Conservation (phyloP, 352 stramenopile genomes). For the Phytophthora pinifolia region DNA sequence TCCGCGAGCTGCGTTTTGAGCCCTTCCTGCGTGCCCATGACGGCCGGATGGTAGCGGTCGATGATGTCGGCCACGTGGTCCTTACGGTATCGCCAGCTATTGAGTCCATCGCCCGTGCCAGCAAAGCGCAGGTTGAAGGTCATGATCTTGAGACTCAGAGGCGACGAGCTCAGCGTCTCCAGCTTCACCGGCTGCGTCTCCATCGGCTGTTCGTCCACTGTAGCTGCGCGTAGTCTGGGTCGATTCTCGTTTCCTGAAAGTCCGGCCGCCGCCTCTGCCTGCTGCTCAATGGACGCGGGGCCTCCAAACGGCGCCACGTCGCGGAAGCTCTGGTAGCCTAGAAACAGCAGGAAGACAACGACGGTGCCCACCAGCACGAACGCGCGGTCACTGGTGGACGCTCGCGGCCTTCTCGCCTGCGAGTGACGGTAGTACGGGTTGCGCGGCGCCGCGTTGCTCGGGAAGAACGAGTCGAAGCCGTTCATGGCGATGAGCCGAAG, state of each 20-base stretch:
- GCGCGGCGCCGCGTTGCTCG: constrained; percentile 49
- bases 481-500: constrained; percentile 39
- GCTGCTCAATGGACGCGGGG: constrained; percentile 30
- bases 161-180: constrained; percentile 34
- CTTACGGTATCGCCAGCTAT: constrained; percentile 72
- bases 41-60: constrained; percentile 65
- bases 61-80: constrained; percentile 76
- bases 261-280: constrained; percentile 33
- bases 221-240: constrained; percentile 45
- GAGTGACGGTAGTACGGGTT: constrained; percentile 87
- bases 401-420: constrained; percentile 25
- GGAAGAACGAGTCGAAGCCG: constrained; percentile 71
- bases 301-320: constrained; percentile 15
- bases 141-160: constrained; percentile 72
- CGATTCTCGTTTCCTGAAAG: constrained; percentile 28
- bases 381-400: constrained; percentile 50
- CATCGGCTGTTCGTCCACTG: constrained; percentile 2
- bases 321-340: constrained; percentile 46
- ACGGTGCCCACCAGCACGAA: constrained; percentile 67
- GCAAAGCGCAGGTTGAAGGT: constrained; percentile 85
- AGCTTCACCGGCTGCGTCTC: constrained; percentile 9
- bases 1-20: constrained; percentile 68
- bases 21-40: constrained; percentile 79
- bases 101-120: constrained; percentile 56
- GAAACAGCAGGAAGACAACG: constrained; percentile 68